Conservation (phyloP, 805 yeast genomes). For the Brettanomyces nanus region DNA sequence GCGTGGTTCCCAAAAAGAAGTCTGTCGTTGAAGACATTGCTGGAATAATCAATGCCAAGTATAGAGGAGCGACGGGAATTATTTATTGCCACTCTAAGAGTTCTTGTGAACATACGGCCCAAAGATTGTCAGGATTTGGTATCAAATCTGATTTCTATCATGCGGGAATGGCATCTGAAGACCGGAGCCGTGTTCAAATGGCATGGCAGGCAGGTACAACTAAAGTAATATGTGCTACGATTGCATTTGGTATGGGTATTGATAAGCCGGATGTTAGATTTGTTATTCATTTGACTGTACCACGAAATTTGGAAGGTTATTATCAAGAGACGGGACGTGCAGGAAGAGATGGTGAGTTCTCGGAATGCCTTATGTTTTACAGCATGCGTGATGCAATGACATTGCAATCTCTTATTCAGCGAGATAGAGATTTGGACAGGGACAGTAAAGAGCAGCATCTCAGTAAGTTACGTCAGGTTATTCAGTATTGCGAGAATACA, state of each 20-base stretch:
- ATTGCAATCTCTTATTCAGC: constrained; percentile 66
- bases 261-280: constrained; percentile 93
- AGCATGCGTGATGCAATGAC: constrained; percentile 72
- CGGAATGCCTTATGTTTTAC: constrained; percentile 79
- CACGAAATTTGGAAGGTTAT: constrained; percentile 89
- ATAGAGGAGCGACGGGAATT: constrained; percentile 65
- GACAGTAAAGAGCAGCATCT: constrained; percentile 69
- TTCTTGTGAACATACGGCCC: constrained; percentile 77
- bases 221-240: constrained; percentile 89
- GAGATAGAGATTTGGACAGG: constrained; percentile 59
- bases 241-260: constrained; percentile 99
- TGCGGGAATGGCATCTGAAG: constrained; percentile 87
- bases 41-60: constrained; percentile 43
- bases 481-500: constrained; percentile 84
- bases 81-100: constrained; percentile 89
- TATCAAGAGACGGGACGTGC: constrained; percentile 99
- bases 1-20: constrained; percentile 58
- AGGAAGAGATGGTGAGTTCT: constrained; percentile 84
- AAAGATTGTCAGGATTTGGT: constrained; percentile 49
- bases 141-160: constrained; percentile 74
- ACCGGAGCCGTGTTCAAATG: constrained; percentile 61
- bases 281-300: constrained; percentile 82
- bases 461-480: constrained; percentile 70
- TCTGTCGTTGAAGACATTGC: constrained; percentile 50
- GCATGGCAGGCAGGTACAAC: constrained; percentile 71